Base-by-base conservation (phyloP, 352 stramenopile genomes). In the Aphanomyces invadans region DNA sequence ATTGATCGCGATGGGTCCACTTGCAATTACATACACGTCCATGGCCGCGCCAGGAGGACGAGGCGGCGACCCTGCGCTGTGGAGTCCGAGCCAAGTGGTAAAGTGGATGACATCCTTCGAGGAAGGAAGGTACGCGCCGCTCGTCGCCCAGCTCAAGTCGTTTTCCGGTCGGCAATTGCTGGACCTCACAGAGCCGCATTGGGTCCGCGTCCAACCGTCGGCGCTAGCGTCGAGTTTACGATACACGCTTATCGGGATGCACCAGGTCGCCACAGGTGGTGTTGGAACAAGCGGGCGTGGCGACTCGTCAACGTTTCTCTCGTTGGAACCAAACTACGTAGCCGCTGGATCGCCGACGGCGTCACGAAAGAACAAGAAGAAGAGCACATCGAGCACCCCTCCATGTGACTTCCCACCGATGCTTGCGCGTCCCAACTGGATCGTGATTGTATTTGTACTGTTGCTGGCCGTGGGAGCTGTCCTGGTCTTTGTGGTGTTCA, bases 241-340 rank as follows among this genome's bases (percentile, higher is more conserved):
- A 39, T 95, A 92, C 71, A 95, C 86, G 62, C 72, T 95, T 21
- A 70, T 95, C 19, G 86, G 83, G 12, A 95, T 95, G 86, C 76
- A 89, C 36, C 86, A 95, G 57, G 81, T 95, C 38, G 82, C 83
- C 17, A 36, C 60, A 3, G 29, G 7, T 21, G 21, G 15, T 26
- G 21, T 26, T 15, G 21, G 2, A 32, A 33, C 5, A 15, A 29
- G 46, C n/a, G 26, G 11, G 15, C 19, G 29, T 29, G 29, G 11
- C 4, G 25, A 39, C 31, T 42, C 28, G 28, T 32, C 49, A 3
- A 77, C 76, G 11, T 69, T 74, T 23, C 80, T 89, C 7, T 81
- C 83, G 31, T 69, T 75, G 0, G 60, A 59, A 45, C 32, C 64
- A 61, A 28, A 62, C 71, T 57, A 57, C 29, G 21, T 21, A 11